Evolutionary conservation across 2,329 filamentous ascomycete species (phyloP).

Genomic region (Apiospora pterosperma): DNA sequence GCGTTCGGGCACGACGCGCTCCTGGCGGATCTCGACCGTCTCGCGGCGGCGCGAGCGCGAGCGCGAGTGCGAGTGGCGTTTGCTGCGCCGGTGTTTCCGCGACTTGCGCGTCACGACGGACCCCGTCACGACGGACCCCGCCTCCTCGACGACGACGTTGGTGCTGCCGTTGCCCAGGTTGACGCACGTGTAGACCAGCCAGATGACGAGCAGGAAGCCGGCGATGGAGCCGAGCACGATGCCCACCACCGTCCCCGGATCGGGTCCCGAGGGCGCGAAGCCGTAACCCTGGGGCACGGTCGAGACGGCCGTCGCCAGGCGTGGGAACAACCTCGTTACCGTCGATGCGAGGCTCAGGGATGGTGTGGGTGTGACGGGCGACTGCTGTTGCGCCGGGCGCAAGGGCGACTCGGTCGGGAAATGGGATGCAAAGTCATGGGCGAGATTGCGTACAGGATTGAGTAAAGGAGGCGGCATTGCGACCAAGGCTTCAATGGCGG

Average conservation of each 20-base stretch:
- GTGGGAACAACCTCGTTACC: slow-evolving; percentile 11
- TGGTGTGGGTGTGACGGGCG: slow-evolving; percentile 9
- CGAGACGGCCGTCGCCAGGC: slow-evolving; percentile 25
- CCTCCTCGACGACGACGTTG: slow-evolving; percentile 22
- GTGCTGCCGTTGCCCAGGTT: slow-evolving; percentile 18
- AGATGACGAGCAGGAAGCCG: slow-evolving; percentile 30
- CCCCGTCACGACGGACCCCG: slow-evolving; percentile 24
- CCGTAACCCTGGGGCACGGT: slow-evolving; percentile 37
- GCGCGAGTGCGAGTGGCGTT: slow-evolving; percentile 8
- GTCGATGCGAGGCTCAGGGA: not conserved
- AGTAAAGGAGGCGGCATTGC: slow-evolving; percentile 14
- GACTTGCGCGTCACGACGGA: slow-evolving; percentile 28
- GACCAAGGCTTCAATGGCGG: not conserved
- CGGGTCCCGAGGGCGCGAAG: slow-evolving; percentile 38
- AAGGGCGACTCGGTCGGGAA: slow-evolving; percentile 10
- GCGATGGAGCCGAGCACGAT: slow-evolving; percentile 38
- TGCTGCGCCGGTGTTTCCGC: slow-evolving; percentile 12
- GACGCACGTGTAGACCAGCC: slow-evolving; percentile 25
- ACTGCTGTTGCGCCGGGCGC: slow-evolving; percentile 8
- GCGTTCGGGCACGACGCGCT: slow-evolving; percentile 17
- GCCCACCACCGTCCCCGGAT: slow-evolving; percentile 32
- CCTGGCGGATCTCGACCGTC: slow-evolving; percentile 25
- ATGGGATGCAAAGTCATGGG: slow-evolving; percentile 10
- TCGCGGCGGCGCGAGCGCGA: slow-evolving; percentile 17
- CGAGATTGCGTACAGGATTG: slow-evolving; percentile 10